Conservation (phyloP, 768 basidiomycete genomes). For the Scleroderma bovista region DNA sequence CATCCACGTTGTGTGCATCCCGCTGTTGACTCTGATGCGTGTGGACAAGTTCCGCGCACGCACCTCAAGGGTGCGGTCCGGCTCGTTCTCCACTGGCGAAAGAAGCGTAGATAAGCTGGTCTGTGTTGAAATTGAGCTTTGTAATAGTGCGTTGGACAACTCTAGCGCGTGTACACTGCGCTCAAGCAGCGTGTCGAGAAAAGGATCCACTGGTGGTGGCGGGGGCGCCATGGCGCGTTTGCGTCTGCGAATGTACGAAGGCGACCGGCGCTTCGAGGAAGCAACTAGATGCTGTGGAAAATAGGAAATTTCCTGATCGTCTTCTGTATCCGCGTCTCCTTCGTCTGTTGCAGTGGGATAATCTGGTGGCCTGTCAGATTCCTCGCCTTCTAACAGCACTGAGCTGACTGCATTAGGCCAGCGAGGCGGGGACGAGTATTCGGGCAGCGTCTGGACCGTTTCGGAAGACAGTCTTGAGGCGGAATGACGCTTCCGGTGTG, state of each 20-base stretch:
- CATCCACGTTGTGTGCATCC: slow-evolving; percentile 52
- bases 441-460: slow-evolving; percentile 59
- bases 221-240: slow-evolving; percentile 20
- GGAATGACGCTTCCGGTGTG: slow-evolving; percentile 55
- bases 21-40: slow-evolving; percentile 42
- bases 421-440: slow-evolving; percentile 44
- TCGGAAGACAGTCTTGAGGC: slow-evolving; percentile 58
- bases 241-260: slow-evolving; percentile 18
- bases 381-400: slow-evolving; percentile 23
- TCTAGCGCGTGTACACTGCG: slow-evolving; percentile 83
- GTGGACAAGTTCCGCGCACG: slow-evolving; percentile 49
- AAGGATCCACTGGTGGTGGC: slow-evolving; percentile 38
- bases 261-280: slow-evolving; percentile 30
- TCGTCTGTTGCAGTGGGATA: slow-evolving; percentile 77
- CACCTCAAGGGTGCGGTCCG: slow-evolving; percentile 42
- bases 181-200: slow-evolving; percentile 71
- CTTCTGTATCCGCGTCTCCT: slow-evolving; percentile 64
- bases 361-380: slow-evolving; percentile 64
- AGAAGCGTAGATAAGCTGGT: slow-evolving; percentile 47
- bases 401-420: slow-evolving; percentile 12
- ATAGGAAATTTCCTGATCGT: slow-evolving; percentile 19
- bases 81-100: slow-evolving; percentile 36
- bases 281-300: slow-evolving; percentile 24
- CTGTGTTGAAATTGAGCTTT: slow-evolving; percentile 70
- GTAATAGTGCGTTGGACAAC: slow-evolving; percentile 75